Evolutionary conservation across 75 land plant genomes (phyloP).

Genomic region (Isoetes taiwanensis): DNA sequence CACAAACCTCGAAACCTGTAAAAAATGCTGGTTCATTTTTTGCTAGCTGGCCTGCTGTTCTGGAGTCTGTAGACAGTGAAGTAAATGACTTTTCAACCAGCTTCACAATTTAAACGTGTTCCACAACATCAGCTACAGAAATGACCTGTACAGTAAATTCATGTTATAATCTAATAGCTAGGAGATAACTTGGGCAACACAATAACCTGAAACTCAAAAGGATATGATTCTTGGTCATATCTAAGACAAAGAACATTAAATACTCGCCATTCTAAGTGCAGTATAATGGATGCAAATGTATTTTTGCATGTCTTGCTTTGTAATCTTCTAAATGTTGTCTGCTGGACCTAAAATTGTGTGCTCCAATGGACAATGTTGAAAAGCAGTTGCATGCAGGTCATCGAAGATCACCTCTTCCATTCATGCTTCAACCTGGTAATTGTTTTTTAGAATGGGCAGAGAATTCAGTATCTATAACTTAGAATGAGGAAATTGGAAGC

Average conservation of each 20-base stretch:
- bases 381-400: slow-evolving; percentile 92
- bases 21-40: slow-evolving; percentile 43
- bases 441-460: no score
- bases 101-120: slow-evolving; percentile 42
- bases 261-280: slow-evolving; percentile 66
- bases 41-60: slow-evolving; percentile 36
- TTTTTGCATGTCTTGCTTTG: slow-evolving; percentile 46
- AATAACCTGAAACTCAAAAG: neutral
- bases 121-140: slow-evolving; percentile 53
- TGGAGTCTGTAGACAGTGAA: slow-evolving; percentile 30
- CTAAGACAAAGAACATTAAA: neutral
- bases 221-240: slow-evolving; percentile 1
- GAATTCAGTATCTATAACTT: no score
- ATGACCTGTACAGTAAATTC: slow-evolving; percentile 29
- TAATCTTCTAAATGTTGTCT: slow-evolving; percentile 54
- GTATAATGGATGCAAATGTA: slow-evolving; percentile 79
- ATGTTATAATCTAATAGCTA: neutral
- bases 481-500: no score
- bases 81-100: slow-evolving; percentile 34
- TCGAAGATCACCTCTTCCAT: slow-evolving; percentile 88
- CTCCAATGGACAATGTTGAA: slow-evolving; percentile 78
- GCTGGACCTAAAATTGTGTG: slow-evolving; percentile 82
- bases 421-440: slow-evolving; percentile 74
- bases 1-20: slow-evolving; percentile 52
- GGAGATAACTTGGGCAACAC: neutral